Evolutionary conservation across 805 yeast species (phyloP).

Genomic region (Henningerozyma blattae): DNA sequence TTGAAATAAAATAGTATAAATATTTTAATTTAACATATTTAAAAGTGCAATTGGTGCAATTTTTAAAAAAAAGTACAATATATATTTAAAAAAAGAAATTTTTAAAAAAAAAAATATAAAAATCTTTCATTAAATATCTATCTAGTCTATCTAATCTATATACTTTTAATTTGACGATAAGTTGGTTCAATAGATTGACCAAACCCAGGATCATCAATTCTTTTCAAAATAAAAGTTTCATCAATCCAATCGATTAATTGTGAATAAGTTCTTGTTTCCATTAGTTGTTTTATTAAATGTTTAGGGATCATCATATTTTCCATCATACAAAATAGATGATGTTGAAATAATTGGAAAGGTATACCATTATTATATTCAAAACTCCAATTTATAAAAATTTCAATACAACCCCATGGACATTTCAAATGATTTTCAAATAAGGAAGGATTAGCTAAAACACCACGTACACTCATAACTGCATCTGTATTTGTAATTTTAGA

Average conservation of each 20-base stretch:
- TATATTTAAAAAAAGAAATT: too few relatives aligned
- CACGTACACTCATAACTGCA: conserved; percentile 95
- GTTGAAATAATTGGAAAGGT: conserved; percentile 76
- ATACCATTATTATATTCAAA: conserved; percentile 56
- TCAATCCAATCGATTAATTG: conserved; percentile 82
- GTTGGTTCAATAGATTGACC: conserved; percentile 41
- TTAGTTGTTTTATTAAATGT: conserved; percentile 45
- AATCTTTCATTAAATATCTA: too few relatives aligned
- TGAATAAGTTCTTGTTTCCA: conserved; percentile 42
- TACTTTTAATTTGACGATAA: conserved; percentile 11
- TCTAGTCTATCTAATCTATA: too few relatives aligned
- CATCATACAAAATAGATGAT: conserved; percentile 82
- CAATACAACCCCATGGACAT: conserved; percentile 90
- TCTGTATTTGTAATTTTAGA: conserved; percentile 61
- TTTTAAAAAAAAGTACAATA: too few relatives aligned
- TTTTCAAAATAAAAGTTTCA: conserved; percentile 44
- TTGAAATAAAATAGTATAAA: conserved; percentile 1
- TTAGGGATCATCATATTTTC: conserved; percentile 38
- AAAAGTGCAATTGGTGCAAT: not conserved
- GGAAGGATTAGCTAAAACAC: conserved; percentile 77
- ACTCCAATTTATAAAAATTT: conserved; percentile 67
- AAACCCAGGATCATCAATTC: conserved; percentile 61
- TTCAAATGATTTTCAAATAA: conserved; percentile 59
- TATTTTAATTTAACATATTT: not conserved
- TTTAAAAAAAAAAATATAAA: too few relatives aligned